Evolutionary conservation across 2,329 filamentous ascomycete species (phyloP).

Genomic region (Huntiella bhutanensis): DNA sequence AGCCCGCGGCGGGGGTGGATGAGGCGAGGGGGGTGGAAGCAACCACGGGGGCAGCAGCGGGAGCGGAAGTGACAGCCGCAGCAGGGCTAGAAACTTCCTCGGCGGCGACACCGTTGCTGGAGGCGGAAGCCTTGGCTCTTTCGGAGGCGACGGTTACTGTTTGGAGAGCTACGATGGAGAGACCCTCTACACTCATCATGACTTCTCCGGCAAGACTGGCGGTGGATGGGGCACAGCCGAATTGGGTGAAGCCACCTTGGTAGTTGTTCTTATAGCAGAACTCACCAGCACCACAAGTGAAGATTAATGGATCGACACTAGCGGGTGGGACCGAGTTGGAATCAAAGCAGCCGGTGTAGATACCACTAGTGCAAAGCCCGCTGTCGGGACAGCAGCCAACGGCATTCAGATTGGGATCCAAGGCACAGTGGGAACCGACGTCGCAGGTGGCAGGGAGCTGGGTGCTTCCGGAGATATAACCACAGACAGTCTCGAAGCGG

Average conservation of each 20-base stretch:
- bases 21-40: background rate
- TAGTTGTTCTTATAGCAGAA: slow-evolving; percentile 38
- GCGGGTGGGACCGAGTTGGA: slow-evolving; percentile 28
- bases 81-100: slow-evolving; percentile 13
- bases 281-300: slow-evolving; percentile 30
- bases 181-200: slow-evolving; percentile 26
- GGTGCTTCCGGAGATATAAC: slow-evolving; percentile 34
- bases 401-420: slow-evolving; percentile 29
- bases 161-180: slow-evolving; percentile 15
- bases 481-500: slow-evolving; percentile 54
- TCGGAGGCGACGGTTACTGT: slow-evolving; percentile 21
- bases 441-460: slow-evolving; percentile 36
- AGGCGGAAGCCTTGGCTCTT: background rate
- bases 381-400: slow-evolving; percentile 38
- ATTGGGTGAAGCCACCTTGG: slow-evolving; percentile 36
- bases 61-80: background rate
- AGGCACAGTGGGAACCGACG: slow-evolving; percentile 37
- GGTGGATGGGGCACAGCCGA: slow-evolving; percentile 32
- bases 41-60: background rate
- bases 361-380: slow-evolving; percentile 30
- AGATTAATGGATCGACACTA: slow-evolving; percentile 36
- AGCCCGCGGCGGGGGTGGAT: slow-evolving; percentile 2
- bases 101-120: slow-evolving; percentile 1
- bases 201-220: slow-evolving; percentile 31
- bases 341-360: slow-evolving; percentile 40